Base-by-base conservation (phyloP, 2,329 filamentous ascomycete genomes). In the Fusarium gaditjirri region DNA sequence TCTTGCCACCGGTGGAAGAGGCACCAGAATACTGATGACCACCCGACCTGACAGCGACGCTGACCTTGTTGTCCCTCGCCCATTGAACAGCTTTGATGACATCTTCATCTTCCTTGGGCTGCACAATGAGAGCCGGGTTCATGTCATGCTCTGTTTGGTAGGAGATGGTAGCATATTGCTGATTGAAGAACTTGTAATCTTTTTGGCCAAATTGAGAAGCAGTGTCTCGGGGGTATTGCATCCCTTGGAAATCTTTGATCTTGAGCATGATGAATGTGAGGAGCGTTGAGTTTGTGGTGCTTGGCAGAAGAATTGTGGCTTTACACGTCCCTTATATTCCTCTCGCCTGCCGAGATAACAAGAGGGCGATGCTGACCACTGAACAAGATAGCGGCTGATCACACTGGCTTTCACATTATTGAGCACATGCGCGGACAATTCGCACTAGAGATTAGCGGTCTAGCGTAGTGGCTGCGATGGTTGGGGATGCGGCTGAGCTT, bases 11-110 rank as follows among this genome's bases (percentile, higher is more conserved):
- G 0, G 84, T 86, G 0, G 85, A 86, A 0, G 81, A 86, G 17
- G 85, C 85, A 25, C 85, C 85, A 55, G 83, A 84, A 71, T 87
- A 87, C 68, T 86, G 84, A 60, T 87, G 85, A 2, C 85, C 85
- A 1, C 85, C 85, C 3, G 79, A 86, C 64, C 80, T 82, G 61
- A 86, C 81, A 14, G 85, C 83, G 3, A 87, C 79, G 7, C 83
- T 80, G 21, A 84, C 77, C 5, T 81, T 81, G 55, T 82, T 77
- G 7, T 79, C 72, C 43, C 78, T 81, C 5, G 85, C 84, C 64
- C 83, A 84, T 44, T 81, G 78, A 11, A 87, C 71, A 5, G 81
- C 77, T 11, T 75, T 70, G 16, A 78, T 73, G 54, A 86, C 84
- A 53, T 87, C 85, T 25, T 83, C 75, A 31, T 84, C 81, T 47